A percentile compares a stretch with the other conserved stretches of the same genome.
Evolutionary conservation across 163 green algal genomes (phyloP).

Genomic region (Scenedesmus sp.): DNA sequence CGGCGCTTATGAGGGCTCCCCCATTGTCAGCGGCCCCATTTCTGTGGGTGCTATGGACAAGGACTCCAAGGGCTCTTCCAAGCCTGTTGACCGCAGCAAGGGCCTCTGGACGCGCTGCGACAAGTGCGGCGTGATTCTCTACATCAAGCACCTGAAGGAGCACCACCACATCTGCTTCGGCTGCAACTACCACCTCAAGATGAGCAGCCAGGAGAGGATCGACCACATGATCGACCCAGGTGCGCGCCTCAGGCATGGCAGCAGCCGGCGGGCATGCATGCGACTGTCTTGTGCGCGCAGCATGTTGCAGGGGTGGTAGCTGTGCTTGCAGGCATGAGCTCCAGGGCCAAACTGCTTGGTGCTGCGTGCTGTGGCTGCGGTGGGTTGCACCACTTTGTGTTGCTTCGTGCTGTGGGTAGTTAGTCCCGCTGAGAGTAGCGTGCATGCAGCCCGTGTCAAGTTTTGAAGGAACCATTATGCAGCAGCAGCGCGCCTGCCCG

Average conservation of each 20-base stretch:
- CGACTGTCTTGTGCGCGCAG: neutral
- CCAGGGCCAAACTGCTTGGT: no score
- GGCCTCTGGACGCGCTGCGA: slow-evolving; percentile 78
- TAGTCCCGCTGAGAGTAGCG: no score
- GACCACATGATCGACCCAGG: slow-evolving; percentile 71
- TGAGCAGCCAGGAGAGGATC: slow-evolving; percentile 69
- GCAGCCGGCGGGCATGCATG: neutral
- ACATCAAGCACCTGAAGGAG: slow-evolving; percentile 81
- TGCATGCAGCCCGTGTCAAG: neutral
- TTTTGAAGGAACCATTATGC: neutral
- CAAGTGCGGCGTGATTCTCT: slow-evolving; percentile 78
- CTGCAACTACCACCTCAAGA: slow-evolving; percentile 77
- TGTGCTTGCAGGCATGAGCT: neutral
- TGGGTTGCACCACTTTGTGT: no score
- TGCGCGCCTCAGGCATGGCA: neutral
- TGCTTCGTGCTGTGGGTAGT: no score
- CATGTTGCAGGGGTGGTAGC: no score
- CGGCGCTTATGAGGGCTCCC: slow-evolving; percentile 39
- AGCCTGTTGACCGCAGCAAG: slow-evolving; percentile 71
- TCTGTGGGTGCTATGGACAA: slow-evolving; percentile 35
- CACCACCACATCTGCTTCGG: slow-evolving; percentile 78
- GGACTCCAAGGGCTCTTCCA: slow-evolving; percentile 11
- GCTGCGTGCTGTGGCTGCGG: no score
- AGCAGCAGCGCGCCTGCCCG: neutral
- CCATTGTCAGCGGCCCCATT: slow-evolving; percentile 48